Evolutionary conservation across 768 basidiomycete species (phyloP), one percentile per base, ranked within the genome.

Genomic region (Cystofilobasidium macerans): DNA sequence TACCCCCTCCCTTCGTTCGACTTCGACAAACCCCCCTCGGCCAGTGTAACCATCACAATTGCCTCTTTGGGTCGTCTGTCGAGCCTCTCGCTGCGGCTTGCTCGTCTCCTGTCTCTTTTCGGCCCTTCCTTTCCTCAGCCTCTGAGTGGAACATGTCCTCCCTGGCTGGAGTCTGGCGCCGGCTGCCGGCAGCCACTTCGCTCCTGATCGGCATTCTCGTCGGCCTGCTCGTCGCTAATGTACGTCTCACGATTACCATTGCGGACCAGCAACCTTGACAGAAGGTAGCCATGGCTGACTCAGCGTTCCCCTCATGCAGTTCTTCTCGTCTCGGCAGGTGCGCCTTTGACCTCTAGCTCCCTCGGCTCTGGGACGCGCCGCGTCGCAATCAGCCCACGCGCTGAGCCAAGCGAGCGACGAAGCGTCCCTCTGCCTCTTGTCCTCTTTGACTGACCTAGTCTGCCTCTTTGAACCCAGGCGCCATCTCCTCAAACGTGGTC

Each of bases 141-240:
- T 36, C 38, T 43, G n/a, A n/a, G n/a, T n/a, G n/a, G n/a, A n/a
- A 9, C 45, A 65, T 65, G 64, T 48, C 64, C 14, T 54, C 58
- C 11, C 38, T 67, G n/a, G 38, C 65, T 1, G 62, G 56, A 8
- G 35, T 68, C 47, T 57, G 61, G 60, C 51, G 60, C n/a, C 61
- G 67, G 26, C 57, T 68, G 45, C 67, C 67, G 14, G 62, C 66
- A 24, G 59, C 57, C 35, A 48, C 69, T 5, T 64, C 61, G n/a
- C 61, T 88, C 40, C 73, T 81, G 58, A 73, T 88, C 65, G 87
- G 86, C 38, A 75, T 88, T 7, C 67, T 85, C 32, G 74, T 84
- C 32, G 86, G 86, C 28, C 75, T 86, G 47, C 58, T 86, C 35
- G 75, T 87, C 47, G 80, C 85, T 5, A 68, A 68, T 56, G 67